Conservation (phyloP, 1,139 yeast species). For the Geotrichum phurueaensis region DNA sequence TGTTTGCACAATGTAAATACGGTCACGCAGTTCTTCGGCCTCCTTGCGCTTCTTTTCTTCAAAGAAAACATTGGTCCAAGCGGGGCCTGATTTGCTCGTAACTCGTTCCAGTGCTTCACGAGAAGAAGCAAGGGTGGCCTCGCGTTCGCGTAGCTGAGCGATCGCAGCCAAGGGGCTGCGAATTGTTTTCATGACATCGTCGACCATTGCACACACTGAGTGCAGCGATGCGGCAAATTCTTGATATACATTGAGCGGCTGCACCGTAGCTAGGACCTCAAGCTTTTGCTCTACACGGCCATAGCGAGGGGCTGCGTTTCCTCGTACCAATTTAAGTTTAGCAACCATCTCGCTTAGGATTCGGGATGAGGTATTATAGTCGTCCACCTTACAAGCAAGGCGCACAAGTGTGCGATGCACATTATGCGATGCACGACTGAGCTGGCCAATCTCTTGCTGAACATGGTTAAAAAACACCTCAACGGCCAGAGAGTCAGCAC, state of each 20-base stretch:
- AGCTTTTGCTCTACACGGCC: constrained; percentile 3
- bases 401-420: constrained; percentile 20
- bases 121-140: background rate
- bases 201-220: constrained; percentile 8
- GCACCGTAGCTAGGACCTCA: background rate
- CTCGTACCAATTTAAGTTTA: constrained; percentile 13
- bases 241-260: constrained; percentile 3
- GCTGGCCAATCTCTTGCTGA: constrained; percentile 20
- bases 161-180: constrained; percentile 6
- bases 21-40: constrained; percentile 29
- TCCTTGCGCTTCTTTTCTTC: constrained; percentile 36
- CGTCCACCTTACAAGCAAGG: constrained; percentile 23
- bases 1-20: constrained; percentile 29
- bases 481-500: constrained; percentile 25
- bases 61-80: constrained; percentile 36
- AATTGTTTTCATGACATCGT: constrained; percentile 6
- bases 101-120: constrained; percentile 28
- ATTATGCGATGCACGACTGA: constrained; percentile 19
- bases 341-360: constrained; percentile 23
- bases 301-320: background rate
- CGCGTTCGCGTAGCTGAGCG: constrained; percentile 2
- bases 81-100: constrained; percentile 21
- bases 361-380: constrained; percentile 22
- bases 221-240: constrained; percentile 7
- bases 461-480: constrained; percentile 29